phyloP scores from a whole-genome alignment of 495 filamentous ascomycete genomes.

The Neurospora cerealis region DNA sequence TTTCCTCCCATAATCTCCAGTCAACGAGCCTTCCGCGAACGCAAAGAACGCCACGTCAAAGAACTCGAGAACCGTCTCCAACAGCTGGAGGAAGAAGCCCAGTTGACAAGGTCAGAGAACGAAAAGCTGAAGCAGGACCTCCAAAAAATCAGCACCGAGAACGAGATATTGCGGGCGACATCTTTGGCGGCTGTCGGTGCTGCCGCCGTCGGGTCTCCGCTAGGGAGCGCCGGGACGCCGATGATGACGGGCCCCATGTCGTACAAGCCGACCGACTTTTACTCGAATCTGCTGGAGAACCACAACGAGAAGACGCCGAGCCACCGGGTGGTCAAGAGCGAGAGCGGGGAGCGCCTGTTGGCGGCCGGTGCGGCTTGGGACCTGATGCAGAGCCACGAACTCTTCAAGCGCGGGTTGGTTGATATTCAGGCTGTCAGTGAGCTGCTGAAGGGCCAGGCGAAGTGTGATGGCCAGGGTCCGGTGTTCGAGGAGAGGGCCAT shows the following conservation, averaged over 20 bases:
- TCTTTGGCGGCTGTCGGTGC: conserved; percentile 25
- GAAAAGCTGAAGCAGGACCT: conserved; percentile 75
- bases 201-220: conserved; percentile 12
- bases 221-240: conserved; percentile 15
- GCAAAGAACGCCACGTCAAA: conserved; percentile 88
- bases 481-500: conserved; percentile 77
- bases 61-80: conserved; percentile 83
- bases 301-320: conserved; percentile 50
- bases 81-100: conserved; percentile 49
- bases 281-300: conserved; percentile 41
- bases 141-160: conserved; percentile 73
- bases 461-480: conserved; percentile 84
- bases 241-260: conserved; percentile 57
- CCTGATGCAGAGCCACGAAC: conserved; percentile 70
- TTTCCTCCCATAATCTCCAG: conserved; percentile 29
- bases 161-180: conserved; percentile 86
- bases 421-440: conserved; percentile 74
- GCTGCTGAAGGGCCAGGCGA: conserved; percentile 60
- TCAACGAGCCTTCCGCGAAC: conserved; percentile 92
- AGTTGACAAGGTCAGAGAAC: conserved; percentile 50
- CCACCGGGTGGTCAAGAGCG: conserved; percentile 60
- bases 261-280: conserved; percentile 67
- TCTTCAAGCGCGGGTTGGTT: conserved; percentile 72
- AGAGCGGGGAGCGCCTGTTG: conserved; percentile 65
- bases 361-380: conserved; percentile 85